Evolutionary conservation across 192 early-diverging fungal species (phyloP), one percentile per base, ranked within the genome.

Genomic region (Coemansia nantahalensis): DNA sequence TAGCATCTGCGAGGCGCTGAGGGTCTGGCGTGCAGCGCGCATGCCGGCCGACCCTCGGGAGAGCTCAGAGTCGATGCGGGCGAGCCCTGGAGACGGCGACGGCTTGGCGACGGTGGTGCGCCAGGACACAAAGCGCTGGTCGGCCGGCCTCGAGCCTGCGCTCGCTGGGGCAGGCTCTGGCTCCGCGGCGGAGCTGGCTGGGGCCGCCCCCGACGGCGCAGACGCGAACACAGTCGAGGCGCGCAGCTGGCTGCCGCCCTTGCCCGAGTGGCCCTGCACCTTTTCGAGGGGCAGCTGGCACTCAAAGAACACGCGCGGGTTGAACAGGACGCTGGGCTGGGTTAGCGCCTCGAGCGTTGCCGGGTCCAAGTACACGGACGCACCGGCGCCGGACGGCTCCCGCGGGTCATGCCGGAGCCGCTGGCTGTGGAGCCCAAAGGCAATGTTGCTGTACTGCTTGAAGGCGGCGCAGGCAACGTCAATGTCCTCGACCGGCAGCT

Each of bases 221-320:
- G 5, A 9, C 10, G 5, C 10, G 31, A 32, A 1, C 8, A 18
- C 36, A 18, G 3, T 6, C 36, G 14, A 6, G 2, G 14, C 36
- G 36, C 15, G n/a, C 5, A 17, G 3, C 15, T 7, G 4, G n/a
- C 17, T 1, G n/a, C 2, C n/a, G n/a, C 2, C 36, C n/a, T n/a
- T 10, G 36, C 36, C 36, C 5, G 8, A 1, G 2, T 38, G 36
- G n/a, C n/a, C 14, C n/a, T n/a, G 14, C 3, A n/a, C 14, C 17
- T 8, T n/a, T 7, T 16, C n/a, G 6, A 10, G 2, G 5, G 72
- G 72, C 31, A 76, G 43, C 47, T 76, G 60, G 35, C 48, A 48
- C 14, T 55, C 55, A 35, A 76, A 76, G n/a, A 76, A 76, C 26
- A 51, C 44, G 18, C 65, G 51, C 0, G 72, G 72, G 22, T 76